A percentile compares a stretch with the other conserved stretches of the same genome.
These are phyloP conservation scores for Pyrus bretschneideri DNA, from an alignment of 306 rosid genomes.

Conservation along the genomic window DNA sequence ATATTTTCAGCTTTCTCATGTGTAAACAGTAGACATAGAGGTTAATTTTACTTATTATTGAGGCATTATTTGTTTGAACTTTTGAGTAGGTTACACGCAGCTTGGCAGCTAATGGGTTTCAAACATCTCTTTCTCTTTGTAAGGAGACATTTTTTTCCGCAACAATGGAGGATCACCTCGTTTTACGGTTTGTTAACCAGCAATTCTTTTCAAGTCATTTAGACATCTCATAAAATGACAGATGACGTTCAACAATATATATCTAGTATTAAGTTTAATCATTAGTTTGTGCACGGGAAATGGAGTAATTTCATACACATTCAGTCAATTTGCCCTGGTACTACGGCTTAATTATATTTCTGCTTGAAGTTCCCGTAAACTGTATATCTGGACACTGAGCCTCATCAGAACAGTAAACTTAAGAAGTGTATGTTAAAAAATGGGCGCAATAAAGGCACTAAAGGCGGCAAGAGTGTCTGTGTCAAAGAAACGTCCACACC, in stretches of 20 bases:
- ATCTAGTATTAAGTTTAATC: neutral
- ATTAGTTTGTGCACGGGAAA: neutral
- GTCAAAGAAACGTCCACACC: neutral
- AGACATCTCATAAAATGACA: neutral
- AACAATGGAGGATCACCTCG: constrained; percentile 63
- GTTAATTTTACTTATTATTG: neutral
- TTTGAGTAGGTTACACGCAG: constrained; percentile 65
- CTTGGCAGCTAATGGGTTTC: constrained; percentile 86
- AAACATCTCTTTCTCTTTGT: constrained; percentile 74
- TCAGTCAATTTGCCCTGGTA: neutral
- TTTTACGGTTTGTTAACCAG: constrained; percentile 52
- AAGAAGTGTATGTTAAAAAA: neutral
- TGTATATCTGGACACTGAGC: neutral
- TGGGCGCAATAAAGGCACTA: neutral
- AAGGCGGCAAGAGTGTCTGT: neutral
- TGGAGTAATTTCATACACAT: neutral
- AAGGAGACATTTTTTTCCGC: constrained; percentile 84
- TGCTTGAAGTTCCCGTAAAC: neutral
- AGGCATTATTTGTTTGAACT: neutral
- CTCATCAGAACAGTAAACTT: neutral
- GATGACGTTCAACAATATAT: neutral
- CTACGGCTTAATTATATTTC: neutral
- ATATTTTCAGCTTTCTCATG: neutral
- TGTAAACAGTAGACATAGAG: neutral
- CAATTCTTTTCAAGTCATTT: neutral